phyloP scores from a whole-genome alignment of 192 early-diverging fungal species.

The Coemansia sp. region DNA sequence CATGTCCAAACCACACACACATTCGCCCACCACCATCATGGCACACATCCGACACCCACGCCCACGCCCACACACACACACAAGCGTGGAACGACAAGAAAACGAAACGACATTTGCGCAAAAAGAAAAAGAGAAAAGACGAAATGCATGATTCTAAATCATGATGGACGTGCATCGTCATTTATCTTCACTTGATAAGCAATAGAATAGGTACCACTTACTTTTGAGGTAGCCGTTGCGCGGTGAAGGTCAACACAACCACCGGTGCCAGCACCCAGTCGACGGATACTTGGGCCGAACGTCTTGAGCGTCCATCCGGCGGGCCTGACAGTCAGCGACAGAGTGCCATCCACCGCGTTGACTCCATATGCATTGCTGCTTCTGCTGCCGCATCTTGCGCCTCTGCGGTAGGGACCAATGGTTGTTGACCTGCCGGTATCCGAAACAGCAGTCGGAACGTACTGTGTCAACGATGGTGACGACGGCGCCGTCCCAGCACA shows the following conservation, averaged over 20 bases:
- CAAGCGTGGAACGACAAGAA: neutral
- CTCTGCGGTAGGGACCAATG: constrained; percentile 1
- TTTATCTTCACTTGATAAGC: constrained; percentile 1
- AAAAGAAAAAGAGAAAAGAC: neutral
- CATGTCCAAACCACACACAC: too few relatives aligned
- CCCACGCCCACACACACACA: too few relatives aligned
- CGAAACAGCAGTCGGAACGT: constrained; percentile 4
- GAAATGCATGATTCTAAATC: neutral
- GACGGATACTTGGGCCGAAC: constrained; percentile 31
- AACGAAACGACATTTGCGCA: neutral
- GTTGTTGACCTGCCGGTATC: neutral
- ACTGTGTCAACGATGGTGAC: neutral
- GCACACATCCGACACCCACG: too few relatives aligned
- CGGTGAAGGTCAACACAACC: constrained; percentile 46
- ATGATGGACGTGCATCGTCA: constrained; percentile 16
- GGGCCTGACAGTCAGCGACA: constrained; percentile 36
- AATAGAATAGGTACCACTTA: constrained; percentile 11
- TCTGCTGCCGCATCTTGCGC: neutral
- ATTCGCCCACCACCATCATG: neutral
- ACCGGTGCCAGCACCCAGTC: constrained; percentile 53
- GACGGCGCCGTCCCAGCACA: neutral
- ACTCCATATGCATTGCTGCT: constrained; percentile 3
- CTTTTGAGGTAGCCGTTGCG: constrained; percentile 10
- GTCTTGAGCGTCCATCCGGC: constrained; percentile 37
- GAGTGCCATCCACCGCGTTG: constrained; percentile 42